These are phyloP conservation scores for Macrolepiota albuminosa DNA, from an alignment of 768 basidiomycete species.

Conservation along the genomic window DNA sequence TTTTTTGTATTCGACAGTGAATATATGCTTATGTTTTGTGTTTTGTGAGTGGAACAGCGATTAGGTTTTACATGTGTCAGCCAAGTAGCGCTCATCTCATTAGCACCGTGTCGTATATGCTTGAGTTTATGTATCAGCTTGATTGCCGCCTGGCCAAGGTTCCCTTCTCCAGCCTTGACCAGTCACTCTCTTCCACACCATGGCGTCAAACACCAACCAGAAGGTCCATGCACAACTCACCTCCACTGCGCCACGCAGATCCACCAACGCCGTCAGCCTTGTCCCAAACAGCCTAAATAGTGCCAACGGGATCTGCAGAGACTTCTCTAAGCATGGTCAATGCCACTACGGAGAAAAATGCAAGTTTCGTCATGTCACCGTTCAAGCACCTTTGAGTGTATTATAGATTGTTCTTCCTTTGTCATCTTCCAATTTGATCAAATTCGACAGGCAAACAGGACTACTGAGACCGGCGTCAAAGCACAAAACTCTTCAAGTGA, in stretches of 20 bases:
- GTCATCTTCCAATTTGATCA: not conserved
- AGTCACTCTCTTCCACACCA: not conserved
- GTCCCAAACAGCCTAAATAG: not conserved
- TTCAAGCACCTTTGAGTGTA: not conserved
- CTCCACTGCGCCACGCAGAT: not conserved
- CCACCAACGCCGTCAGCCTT: not conserved
- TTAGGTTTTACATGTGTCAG: not conserved
- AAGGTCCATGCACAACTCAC: not conserved
- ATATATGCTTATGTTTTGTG: not conserved
- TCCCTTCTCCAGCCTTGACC: not conserved
- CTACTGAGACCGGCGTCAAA: not conserved
- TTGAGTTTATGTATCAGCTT: not conserved
- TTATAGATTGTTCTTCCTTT: not conserved
- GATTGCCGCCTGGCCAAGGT: not conserved
- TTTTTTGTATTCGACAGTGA: slow-evolving; percentile 4
- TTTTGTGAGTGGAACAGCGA: not conserved
- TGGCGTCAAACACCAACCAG: not conserved
- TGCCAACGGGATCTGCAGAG: not conserved
- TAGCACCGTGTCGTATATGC: no score
- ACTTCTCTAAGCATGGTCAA: not conserved
- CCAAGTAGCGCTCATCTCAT: not conserved
- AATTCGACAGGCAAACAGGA: not conserved
- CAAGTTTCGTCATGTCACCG: not conserved
- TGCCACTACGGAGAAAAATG: slow-evolving; percentile 7
- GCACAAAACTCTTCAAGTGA: not conserved